Percentiles rank a stretch among this genome's conserved stretches.
Conservation (phyloP, 2,329 filamentous ascomycete genomes). For the Monilinia laxa region DNA sequence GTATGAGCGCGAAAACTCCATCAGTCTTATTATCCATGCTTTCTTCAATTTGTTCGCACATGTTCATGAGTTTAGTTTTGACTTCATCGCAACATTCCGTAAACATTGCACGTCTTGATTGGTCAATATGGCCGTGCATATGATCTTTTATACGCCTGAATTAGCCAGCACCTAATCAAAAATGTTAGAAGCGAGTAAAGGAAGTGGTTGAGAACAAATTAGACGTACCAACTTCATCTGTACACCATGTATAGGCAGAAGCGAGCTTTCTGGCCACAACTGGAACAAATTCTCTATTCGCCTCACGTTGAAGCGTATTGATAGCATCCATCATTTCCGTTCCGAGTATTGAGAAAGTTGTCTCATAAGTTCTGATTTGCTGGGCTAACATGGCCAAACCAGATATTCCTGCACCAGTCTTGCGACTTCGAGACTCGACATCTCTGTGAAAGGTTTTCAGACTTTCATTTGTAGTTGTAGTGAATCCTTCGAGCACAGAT, state of each 20-base stretch:
- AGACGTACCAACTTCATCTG: conserved; percentile 44
- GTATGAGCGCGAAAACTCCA: conserved; percentile 38
- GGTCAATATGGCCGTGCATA: conserved; percentile 49
- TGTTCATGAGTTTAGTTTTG: conserved; percentile 42
- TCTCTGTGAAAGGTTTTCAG: conserved; percentile 46
- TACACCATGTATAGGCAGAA: conserved; percentile 48
- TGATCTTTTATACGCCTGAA: conserved; percentile 50
- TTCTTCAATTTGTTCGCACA: conserved; percentile 39
- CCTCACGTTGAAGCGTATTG: conserved; percentile 50
- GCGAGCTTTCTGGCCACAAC: conserved; percentile 48
- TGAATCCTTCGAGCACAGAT: conserved; percentile 43
- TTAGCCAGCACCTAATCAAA: background rate
- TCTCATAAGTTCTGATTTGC: conserved; percentile 46
- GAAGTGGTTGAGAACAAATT: background rate
- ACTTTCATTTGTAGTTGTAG: conserved; percentile 37
- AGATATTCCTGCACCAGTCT: conserved; percentile 44
- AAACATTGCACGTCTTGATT: conserved; percentile 50
- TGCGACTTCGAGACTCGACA: conserved; percentile 43
- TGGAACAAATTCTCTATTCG: conserved; percentile 54
- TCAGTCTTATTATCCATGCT: conserved; percentile 37
- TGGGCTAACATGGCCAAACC: conserved; percentile 44
- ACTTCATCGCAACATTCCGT: conserved; percentile 46
- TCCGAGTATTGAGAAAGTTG: conserved; percentile 44
- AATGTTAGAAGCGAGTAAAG: background rate
- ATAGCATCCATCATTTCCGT: conserved; percentile 42